Evolutionary conservation across 164 flowering plant species (phyloP).

Genomic region (Macadamia integrifolia): DNA sequence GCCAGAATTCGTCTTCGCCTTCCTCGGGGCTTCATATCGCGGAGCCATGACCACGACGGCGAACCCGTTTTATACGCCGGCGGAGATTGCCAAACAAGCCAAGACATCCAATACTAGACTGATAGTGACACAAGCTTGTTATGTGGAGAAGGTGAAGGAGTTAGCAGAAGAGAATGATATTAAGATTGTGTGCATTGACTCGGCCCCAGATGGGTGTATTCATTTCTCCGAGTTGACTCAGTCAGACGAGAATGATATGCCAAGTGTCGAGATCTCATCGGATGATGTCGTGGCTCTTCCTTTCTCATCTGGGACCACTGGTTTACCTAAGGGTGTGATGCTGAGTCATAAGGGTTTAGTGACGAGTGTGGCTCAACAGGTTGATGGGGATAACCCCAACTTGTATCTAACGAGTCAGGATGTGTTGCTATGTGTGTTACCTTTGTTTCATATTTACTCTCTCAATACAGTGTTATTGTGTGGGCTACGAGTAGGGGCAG

Average conservation of each 20-base stretch:
- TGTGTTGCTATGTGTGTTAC: slow-evolving; percentile 72
- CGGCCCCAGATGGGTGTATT: slow-evolving; percentile 33
- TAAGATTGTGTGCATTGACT: slow-evolving; percentile 45
- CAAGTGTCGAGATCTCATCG: slow-evolving; percentile 45
- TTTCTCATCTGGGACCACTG: slow-evolving; percentile 93
- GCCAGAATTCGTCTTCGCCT: slow-evolving; percentile 71
- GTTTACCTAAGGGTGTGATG: slow-evolving; percentile 92
- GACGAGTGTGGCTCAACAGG: slow-evolving; percentile 88
- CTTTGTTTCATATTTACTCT: slow-evolving; percentile 83
- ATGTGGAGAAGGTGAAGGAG: slow-evolving; percentile 44
- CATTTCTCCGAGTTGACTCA: slow-evolving; percentile 49
- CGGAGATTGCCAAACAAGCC: slow-evolving; percentile 69
- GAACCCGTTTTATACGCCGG: slow-evolving; percentile 71
- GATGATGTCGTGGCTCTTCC: slow-evolving; percentile 86
- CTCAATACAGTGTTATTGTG: slow-evolving; percentile 70
- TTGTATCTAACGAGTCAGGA: slow-evolving; percentile 53
- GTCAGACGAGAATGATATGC: slow-evolving; percentile 47
- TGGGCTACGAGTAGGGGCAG: slow-evolving; percentile 70
- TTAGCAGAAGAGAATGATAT: slow-evolving; percentile 31
- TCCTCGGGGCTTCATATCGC: slow-evolving; percentile 67
- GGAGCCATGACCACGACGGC: slow-evolving; percentile 81
- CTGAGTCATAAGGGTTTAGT: slow-evolving; percentile 68
- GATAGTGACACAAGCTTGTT: slow-evolving; percentile 48
- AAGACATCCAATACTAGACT: slow-evolving; percentile 43
- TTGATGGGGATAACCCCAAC: slow-evolving; percentile 92